Percentiles rank a stretch among this genome's conserved stretches.
Conservation (phyloP, 1,139 yeast species). For the Yamadazyma buinensis region DNA sequence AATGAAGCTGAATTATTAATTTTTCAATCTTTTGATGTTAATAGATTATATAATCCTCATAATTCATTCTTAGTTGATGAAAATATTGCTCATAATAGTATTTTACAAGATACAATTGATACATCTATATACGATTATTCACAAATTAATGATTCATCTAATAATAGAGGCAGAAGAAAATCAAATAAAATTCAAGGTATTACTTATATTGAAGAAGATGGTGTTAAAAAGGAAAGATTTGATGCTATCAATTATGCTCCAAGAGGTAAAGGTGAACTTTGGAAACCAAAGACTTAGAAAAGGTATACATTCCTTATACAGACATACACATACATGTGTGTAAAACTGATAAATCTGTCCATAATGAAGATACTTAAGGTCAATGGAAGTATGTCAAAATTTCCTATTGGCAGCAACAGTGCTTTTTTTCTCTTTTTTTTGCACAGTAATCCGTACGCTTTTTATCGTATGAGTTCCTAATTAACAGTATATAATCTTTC, state of each 20-base stretch:
- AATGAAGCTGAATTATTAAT: conserved; percentile 49
- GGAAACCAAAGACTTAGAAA: conserved; percentile 44
- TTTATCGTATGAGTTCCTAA: too few species aligned
- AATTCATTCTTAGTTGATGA: conserved; percentile 23
- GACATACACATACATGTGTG: too few species aligned
- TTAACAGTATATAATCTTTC: too few species aligned
- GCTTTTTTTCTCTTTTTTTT: too few species aligned
- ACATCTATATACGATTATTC: conserved; percentile 32
- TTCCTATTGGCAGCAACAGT: too few species aligned
- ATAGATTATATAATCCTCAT: conserved; percentile 29
- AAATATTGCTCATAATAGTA: conserved; percentile 18
- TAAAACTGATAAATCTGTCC: too few species aligned
- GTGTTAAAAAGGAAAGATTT: conserved; percentile 38
- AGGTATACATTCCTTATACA: too few species aligned
- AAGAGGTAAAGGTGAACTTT: conserved; percentile 49
- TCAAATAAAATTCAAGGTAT: conserved; percentile 1
- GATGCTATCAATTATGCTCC: conserved; percentile 51
- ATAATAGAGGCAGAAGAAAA: not conserved
- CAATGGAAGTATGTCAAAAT: too few species aligned
- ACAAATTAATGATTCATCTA: conserved; percentile 5
- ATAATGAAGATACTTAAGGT: too few species aligned
- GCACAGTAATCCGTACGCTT: too few species aligned
- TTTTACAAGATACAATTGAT: conserved; percentile 37
- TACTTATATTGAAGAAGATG: conserved; percentile 17
- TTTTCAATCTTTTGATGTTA: conserved; percentile 36